phyloP scores from a whole-genome alignment of 768 basidiomycete species.

The Calocybe indica region DNA sequence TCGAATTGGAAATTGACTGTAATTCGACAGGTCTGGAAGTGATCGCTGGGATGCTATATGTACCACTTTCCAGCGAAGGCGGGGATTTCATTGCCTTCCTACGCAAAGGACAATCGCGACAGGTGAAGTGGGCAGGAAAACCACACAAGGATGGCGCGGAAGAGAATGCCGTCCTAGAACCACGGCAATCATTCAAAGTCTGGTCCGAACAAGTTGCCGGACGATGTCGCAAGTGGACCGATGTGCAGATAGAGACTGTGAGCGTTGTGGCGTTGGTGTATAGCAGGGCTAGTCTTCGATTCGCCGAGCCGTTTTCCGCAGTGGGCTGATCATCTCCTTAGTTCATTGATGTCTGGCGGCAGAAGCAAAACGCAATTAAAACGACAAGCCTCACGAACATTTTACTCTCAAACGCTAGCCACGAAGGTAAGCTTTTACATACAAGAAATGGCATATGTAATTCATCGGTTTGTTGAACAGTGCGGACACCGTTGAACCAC shows the following conservation, averaged over 20 bases:
- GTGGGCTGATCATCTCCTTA: conserved; percentile 15
- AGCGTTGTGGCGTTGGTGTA: conserved; percentile 76
- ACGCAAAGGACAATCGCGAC: conserved; percentile 65
- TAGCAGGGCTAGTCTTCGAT: conserved; percentile 43
- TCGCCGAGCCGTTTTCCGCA: background rate
- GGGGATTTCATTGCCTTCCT: conserved; percentile 80
- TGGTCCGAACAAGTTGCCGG: conserved; percentile 76
- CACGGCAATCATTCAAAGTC: conserved; percentile 71
- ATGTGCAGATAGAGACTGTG: conserved; percentile 79
- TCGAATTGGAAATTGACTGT: background rate
- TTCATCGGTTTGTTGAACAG: conserved; percentile 21
- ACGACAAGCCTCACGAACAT: conserved; percentile 70
- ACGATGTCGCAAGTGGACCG: conserved; percentile 66
- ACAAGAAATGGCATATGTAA: background rate
- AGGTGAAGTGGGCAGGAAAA: conserved; percentile 76
- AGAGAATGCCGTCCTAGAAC: conserved; percentile 46
- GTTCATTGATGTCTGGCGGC: conserved; percentile 85
- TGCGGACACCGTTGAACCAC: conserved; percentile 73
- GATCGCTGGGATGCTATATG: conserved; percentile 69
- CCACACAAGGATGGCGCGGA: conserved; percentile 42
- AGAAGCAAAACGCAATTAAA: conserved; percentile 70
- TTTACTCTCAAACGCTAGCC: conserved; percentile 74
- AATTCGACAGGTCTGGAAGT: conserved; percentile 43
- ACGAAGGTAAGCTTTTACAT: conserved; percentile 53
- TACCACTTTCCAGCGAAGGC: conserved; percentile 67